Evolutionary conservation across 1,139 yeast species (phyloP).

Genomic region (Candida pseudoviswanathii): DNA sequence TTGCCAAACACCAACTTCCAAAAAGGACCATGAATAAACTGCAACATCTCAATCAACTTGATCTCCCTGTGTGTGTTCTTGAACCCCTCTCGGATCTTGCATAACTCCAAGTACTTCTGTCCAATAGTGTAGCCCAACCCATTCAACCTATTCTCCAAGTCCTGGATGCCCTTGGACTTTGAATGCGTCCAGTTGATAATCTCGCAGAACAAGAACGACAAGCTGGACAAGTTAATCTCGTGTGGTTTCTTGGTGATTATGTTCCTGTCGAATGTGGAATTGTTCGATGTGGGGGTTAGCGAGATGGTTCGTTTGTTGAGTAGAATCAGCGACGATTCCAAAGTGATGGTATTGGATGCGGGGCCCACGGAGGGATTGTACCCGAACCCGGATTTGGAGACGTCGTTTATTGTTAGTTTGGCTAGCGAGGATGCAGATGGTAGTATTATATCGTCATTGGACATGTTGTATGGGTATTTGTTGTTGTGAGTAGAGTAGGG

Average conservation of each 20-base stretch:
- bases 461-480: constrained; percentile 20
- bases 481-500: not conserved
- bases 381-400: constrained; percentile 41
- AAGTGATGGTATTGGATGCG: constrained; percentile 39
- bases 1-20: constrained; percentile 86
- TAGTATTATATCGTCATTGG: constrained; percentile 38
- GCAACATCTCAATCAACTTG: constrained; percentile 73
- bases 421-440: constrained; percentile 42
- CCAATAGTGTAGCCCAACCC: constrained; percentile 74
- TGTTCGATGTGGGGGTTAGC: constrained; percentile 33
- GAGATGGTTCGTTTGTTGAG: constrained; percentile 36
- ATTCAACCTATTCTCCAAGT: constrained; percentile 74
- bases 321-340: constrained; percentile 37
- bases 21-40: constrained; percentile 77
- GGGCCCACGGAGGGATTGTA: constrained; percentile 50
- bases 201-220: constrained; percentile 73
- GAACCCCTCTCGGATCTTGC: constrained; percentile 54
- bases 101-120: constrained; percentile 44
- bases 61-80: constrained; percentile 72
- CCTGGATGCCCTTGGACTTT: constrained; percentile 70
- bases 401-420: constrained; percentile 38
- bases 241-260: constrained; percentile 59
- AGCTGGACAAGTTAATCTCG: constrained; percentile 66
- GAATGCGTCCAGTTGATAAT: constrained; percentile 68
- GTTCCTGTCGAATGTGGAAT: constrained; percentile 68